Conservation (phyloP, 257 asterid genomes). For the Perilla frutescens region DNA sequence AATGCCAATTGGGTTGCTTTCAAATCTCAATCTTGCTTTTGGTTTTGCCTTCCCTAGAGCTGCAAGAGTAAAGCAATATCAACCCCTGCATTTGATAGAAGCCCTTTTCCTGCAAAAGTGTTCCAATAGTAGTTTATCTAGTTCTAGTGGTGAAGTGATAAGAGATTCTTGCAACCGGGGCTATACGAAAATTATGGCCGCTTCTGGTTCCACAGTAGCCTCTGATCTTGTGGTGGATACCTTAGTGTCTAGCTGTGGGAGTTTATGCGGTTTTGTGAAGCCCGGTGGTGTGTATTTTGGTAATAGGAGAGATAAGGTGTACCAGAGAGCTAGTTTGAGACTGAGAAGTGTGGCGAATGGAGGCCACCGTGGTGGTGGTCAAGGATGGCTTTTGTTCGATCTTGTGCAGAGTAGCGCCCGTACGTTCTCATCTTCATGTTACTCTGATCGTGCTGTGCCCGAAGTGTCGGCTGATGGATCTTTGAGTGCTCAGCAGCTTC, state of each 20-base stretch:
- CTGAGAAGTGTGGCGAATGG: constrained; percentile 43
- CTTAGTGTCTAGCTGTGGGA: constrained; percentile 52
- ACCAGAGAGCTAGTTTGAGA: constrained; percentile 50
- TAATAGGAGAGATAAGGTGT: constrained; percentile 45
- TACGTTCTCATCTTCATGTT: constrained; percentile 52
- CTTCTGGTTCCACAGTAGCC: constrained; percentile 54
- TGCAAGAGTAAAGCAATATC: constrained; percentile 43
- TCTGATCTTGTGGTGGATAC: constrained; percentile 62
- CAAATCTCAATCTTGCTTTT: constrained; percentile 51
- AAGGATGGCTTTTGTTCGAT: constrained; percentile 38
- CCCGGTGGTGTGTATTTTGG: constrained; percentile 53
- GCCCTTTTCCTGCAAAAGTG: constrained; percentile 33
- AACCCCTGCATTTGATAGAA: constrained; percentile 37
- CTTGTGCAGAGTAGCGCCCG: constrained; percentile 22
- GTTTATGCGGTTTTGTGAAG: constrained; percentile 52
- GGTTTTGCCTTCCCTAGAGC: constrained; percentile 53
- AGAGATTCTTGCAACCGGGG: constrained; percentile 21
- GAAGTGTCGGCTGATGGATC: constrained; percentile 52
- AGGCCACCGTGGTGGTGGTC: constrained; percentile 31
- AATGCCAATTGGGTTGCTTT: constrained; percentile 62
- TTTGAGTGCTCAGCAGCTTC: constrained; percentile 46
- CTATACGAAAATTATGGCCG: constrained; percentile 51
- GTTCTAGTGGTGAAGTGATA: constrained; percentile 16
- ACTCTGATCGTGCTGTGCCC: constrained; percentile 56
- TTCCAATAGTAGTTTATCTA: constrained; percentile 3